Base-by-base conservation (phyloP, 2,329 filamentous ascomycete species). In the Fusarium coffeatum region DNA sequence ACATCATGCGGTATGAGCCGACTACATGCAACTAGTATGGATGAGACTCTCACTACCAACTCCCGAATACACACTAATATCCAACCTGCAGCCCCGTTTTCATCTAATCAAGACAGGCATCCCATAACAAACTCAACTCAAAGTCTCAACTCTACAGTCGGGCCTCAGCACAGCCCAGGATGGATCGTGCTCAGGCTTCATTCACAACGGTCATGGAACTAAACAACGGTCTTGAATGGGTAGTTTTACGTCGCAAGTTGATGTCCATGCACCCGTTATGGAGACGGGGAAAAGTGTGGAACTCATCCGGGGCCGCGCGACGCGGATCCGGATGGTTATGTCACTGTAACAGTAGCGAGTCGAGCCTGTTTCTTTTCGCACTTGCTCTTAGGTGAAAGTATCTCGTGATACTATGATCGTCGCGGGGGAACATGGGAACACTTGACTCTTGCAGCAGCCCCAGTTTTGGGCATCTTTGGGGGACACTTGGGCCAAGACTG, bases 371-470 rank as follows among this genome's bases (percentile, higher is more conserved):
- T 37, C 18, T 32, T 12, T 32, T 45, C 54, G 13, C 30, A 40
- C 42, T 28, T 57, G 32, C 32, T 66, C 58, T 75, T 75, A 74
- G 62, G 72, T 75, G 70, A 74, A 74, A 68, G 59, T 63, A 73
- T 75, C 60, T 75, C 72, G 72, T 75, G 70, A 75, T 75, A 37
- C 34, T 37, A 51, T 34, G 55, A 73, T 72, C 59, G 55, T 45
- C 45, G 43, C 25, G 50, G 63, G 56, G 41, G 66, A 50, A 48
- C 23, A n/a, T 63, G 63, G 50, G 55, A 59, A 65, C 34, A 37
- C 18, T 37, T 37, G 66, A 66, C 45, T 68, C 42, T 37, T 53
- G 56, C 49, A 49, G 34, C 37, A 59, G 32, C 27, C 30, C 43
- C 43, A 41, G 37, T 27, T 28, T 55, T 54, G 45, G 30, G 34